phyloP scores from a whole-genome alignment of 163 green algal genomes.

The Coccomyxa subellipsoidea region DNA sequence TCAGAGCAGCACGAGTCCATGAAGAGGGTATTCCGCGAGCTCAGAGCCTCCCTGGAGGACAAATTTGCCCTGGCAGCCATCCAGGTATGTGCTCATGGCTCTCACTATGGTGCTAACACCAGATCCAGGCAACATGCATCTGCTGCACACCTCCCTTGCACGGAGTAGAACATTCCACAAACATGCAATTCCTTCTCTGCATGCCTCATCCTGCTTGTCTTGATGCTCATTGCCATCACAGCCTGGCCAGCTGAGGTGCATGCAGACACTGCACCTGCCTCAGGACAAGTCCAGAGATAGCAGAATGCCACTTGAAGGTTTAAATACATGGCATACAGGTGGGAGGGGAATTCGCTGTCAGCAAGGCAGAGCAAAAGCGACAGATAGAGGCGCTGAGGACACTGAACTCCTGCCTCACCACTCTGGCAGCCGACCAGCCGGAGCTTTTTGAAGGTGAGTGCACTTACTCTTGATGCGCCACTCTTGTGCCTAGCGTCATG shows the following conservation, averaged over 20 bases:
- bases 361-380: constrained; percentile 57
- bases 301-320: too few species aligned
- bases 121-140: not conserved
- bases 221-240: too few species aligned
- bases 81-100: constrained; percentile 41
- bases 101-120: not conserved
- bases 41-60: constrained; percentile 59
- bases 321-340: constrained; percentile 45
- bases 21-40: constrained; percentile 59
- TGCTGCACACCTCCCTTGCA: too few species aligned
- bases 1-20: constrained; percentile 75
- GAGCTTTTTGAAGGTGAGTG: constrained; percentile 37
- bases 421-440: constrained; percentile 37
- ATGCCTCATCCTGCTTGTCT: too few species aligned
- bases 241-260: too few species aligned
- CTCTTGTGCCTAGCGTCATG: not conserved
- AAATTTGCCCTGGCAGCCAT: constrained; percentile 58
- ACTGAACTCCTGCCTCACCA: constrained; percentile 55
- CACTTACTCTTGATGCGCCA: not conserved
- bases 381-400: constrained; percentile 67
- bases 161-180: too few species aligned
- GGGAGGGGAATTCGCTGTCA: constrained; percentile 61
- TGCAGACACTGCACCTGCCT: too few species aligned
- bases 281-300: too few species aligned
- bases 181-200: too few species aligned